Evolutionary conservation across 2,329 filamentous ascomycete genomes (phyloP), one percentile per base, ranked within the genome.

Genomic region (Penicillium sp.): DNA sequence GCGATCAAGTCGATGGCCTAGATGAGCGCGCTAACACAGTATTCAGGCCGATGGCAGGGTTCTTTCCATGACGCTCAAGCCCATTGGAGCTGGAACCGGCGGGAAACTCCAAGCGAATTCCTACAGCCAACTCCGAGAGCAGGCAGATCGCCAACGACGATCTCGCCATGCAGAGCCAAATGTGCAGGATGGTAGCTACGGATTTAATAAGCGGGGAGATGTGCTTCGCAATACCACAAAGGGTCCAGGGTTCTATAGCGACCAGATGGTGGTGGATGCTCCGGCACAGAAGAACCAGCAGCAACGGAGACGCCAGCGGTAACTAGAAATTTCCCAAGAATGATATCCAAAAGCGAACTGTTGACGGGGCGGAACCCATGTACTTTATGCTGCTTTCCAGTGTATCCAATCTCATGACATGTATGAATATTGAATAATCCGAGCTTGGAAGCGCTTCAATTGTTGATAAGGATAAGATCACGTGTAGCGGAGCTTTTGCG

Each of bases 31-130:
- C 63, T 67, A 54, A 68, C 48, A 50, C 8, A 53, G 8, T 58
- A 59, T 60, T 30, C 38, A 78, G 80, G 84, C 84, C 25, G 84
- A 87, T 62, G 83, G 83, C 28, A 76, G 81, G 50, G 64, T 82
- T 2, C 72, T 86, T 33, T 79, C 82, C 51, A 76, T 86, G 47
- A 81, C 79, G 54, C 69, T 83, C 57, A 81, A 81, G 44, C 57
- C 63, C n/a, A 22, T 50, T 13, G 60, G 59, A 3, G 22, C 53
- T 14, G 58, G 57, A 4, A 28, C 49, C 38, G 43, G 44, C 51
- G 25, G 27, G 38, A 48, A 48, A 52, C 58, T 35, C 51, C 60
- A 40, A n/a, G 14, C 42, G 7, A 50, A 54, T 25, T 48, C 53
- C 18, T 76, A 73, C 54, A 65, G 69, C 52, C 57, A 60, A 13